Percentiles rank a stretch among this genome's conserved stretches.
These are phyloP conservation scores for Scedosporium minutisporum DNA, from an alignment of 2,329 filamentous ascomycete genomes.

Conservation along the genomic window DNA sequence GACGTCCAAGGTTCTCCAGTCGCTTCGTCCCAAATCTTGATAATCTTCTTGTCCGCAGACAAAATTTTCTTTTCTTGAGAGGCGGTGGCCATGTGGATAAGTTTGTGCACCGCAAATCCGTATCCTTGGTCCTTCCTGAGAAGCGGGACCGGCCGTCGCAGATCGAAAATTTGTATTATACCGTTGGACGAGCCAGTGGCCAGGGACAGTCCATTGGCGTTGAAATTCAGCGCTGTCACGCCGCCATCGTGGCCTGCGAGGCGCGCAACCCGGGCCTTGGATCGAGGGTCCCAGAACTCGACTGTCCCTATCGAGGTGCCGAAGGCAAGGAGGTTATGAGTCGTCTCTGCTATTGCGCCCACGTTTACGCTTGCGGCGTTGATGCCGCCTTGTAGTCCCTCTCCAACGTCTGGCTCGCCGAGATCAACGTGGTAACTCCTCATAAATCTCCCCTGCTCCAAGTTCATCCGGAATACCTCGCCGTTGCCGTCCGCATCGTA, in stretches of 20 bases:
- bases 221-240: constrained; percentile 82
- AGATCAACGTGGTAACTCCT: constrained; percentile 87
- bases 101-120: constrained; percentile 80
- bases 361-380: constrained; percentile 79
- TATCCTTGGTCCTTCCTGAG: constrained; percentile 94
- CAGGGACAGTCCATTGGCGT: constrained; percentile 71
- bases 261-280: constrained; percentile 69
- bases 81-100: constrained; percentile 61
- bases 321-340: constrained; percentile 85
- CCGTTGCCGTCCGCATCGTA: constrained; percentile 77
- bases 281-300: constrained; percentile 91
- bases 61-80: constrained; percentile 79
- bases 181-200: constrained; percentile 83
- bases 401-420: constrained; percentile 50
- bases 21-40: constrained; percentile 88
- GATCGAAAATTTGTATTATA: constrained; percentile 81
- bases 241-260: constrained; percentile 60
- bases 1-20: constrained; percentile 88
- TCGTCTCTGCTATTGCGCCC: constrained; percentile 75
- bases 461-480: constrained; percentile 85
- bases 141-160: constrained; percentile 77
- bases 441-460: constrained; percentile 90
- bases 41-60: constrained; percentile 87
- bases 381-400: constrained; percentile 75
- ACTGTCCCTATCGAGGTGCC: constrained; percentile 92